Evolutionary conservation across 306 rosid species (phyloP), one percentile per base, ranked within the genome.

Genomic region (Neltuma alba): DNA sequence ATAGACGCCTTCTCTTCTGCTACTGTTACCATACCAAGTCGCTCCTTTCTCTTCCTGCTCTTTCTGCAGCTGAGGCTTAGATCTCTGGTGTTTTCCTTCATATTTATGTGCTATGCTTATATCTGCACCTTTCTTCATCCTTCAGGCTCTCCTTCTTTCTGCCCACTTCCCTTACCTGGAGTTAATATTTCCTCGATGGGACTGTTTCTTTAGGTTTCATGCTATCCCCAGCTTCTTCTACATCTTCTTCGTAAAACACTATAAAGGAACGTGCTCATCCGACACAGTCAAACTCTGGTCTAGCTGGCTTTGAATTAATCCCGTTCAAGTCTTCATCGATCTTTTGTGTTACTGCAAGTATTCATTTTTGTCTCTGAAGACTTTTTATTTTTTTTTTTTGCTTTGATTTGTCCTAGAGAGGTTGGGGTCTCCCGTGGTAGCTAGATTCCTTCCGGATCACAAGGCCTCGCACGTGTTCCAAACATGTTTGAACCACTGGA

Each of bases 401-500:
- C 84, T 80, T 83, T 81, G 37, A 74, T 84, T 80, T 61, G 79
- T 82, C 84, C 36, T 66, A 63, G 33, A 62, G 70, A 54, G 45
- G 44, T 8, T 31, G 62, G 80, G 83, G 72, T 63, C 74, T 74
- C 72, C 60, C 66, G 75, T 74, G 70, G 64, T n/a, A 21, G 61
- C 61, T 54, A 84, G 91, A 91, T 86, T 89, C 72, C 72, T 38
- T 66, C 48, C 31, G 31, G 50, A 37, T 66, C 50, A 66, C 48
- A 38, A 11, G 72, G 48, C 72, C 48, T 66, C 73, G 61, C 61
- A 21, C 61, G 72, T 79, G 82, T 86, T 44, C 66, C 83, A 63
- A 74, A 83, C 77, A 73, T 36, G 27, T 28, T 76, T 50, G 16
- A 76, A 50, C 92, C 94, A 82, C 62, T 91, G 2, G 36, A 37